Conservation (phyloP, 176 grass and related monocot genomes). For the Coix lacrymajobi region DNA sequence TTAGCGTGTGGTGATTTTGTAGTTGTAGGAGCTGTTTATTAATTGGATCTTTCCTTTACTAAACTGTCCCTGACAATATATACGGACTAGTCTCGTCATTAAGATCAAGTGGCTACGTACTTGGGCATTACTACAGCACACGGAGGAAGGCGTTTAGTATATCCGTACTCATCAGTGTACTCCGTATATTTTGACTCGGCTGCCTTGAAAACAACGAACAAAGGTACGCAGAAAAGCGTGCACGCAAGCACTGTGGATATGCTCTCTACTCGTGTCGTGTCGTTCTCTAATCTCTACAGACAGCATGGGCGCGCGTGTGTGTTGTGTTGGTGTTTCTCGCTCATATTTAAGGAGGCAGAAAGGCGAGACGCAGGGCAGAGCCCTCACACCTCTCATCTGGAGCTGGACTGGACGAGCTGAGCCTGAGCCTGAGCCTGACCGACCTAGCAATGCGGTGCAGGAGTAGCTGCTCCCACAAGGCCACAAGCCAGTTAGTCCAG, state of each 20-base stretch:
- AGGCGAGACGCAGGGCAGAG: background rate
- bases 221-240: background rate
- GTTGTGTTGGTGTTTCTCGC: background rate
- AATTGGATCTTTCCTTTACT: too few species aligned
- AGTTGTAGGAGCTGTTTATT: background rate
- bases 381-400: background rate
- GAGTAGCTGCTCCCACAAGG: background rate
- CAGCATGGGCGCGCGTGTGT: background rate
- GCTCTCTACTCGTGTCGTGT: background rate
- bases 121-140: too few species aligned
- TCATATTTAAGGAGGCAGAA: slow-evolving; percentile 30
- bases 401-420: background rate
- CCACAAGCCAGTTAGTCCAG: background rate
- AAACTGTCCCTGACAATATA: too few species aligned
- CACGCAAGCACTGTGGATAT: background rate
- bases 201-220: background rate
- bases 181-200: background rate
- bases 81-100: too few species aligned
- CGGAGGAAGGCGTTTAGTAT: too few species aligned
- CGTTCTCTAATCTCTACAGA: background rate
- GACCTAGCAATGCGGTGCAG: background rate
- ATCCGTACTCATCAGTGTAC: too few species aligned
- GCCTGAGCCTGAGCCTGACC: background rate
- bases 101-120: too few species aligned
- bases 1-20: background rate